Evolutionary conservation across 805 yeast species (phyloP), one percentile per base, ranked within the genome.

Genomic region (Myxozyma neotropica): DNA sequence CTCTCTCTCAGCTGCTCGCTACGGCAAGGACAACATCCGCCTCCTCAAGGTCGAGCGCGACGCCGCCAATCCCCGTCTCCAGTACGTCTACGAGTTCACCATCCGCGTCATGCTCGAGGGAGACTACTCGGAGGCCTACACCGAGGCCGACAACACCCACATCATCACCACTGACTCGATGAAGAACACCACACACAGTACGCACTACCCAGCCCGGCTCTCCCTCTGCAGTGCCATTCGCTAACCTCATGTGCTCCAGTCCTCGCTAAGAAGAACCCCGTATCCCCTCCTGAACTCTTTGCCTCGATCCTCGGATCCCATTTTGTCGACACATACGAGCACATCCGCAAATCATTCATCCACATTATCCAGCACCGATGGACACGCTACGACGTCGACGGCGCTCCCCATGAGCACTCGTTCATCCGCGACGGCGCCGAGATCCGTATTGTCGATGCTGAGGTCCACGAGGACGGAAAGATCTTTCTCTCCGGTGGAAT

Each of bases 1-100:
- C 39, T 31, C 49, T 24, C 67, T 66, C 35, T 38, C 69, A n/a
- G 54, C 63, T 31, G 86, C 95, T 27, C 77, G 88, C 31, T 92
- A 92, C 80, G 97, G 97, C 66, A 92, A 92, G 74, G 96, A 85
- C 74, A 89, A 90, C 76, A 97, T 92, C 72, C 90, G 92, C 73
- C 88, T 92, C 74, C 81, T 92, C 69, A 92, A 91, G 76, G 96
- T 91, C 68, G 86, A 84, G 75, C 88, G 86, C 71, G 89, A 89
- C 76, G 81, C 88, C 60, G 64, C 77, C 53, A 81, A 90, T 76
- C 91, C 93, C 17, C 77, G 82, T 70, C 55, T 57, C 27, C 97
- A 92, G 74, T 87, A 89, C 61, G 85, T 92, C 42, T 81, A 89
- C 74, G 97, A 92, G 78, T 89, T 95, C 54, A 87, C 90, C 58